Base-by-base conservation (phyloP, 352 stramenopile species). In the Globisporangium ultimum region DNA sequence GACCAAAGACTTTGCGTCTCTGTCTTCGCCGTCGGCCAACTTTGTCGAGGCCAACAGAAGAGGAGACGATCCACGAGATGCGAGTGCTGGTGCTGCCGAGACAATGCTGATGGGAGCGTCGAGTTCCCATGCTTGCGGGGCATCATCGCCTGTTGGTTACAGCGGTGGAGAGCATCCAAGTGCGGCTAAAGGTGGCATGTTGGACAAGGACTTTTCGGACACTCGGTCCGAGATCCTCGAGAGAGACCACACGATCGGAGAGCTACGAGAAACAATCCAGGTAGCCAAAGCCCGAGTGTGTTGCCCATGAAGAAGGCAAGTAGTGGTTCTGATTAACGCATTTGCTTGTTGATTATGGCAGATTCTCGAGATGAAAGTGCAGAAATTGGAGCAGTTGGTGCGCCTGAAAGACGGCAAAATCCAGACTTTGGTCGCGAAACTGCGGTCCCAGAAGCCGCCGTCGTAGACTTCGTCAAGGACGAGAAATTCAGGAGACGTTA, bases 381-480 rank as follows among this genome's bases (percentile, higher is more conserved):
- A 94, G 49, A 98, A 98, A 68, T 76, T 98, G 17, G 94, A 98
- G 76, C 93, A 98, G 71, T 78, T 98, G 21, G 79, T 98, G 15
- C 84, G 91, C 3, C 70, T 98, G 2, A 98, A 98, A 66, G 94
- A 98, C 53, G 80, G 77, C 61, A 98, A 98, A 61, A 98, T 98
- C 58, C 72, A 95, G 66, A 95, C 90, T 34, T 74, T 98, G 3
- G 76, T 88, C 15, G 79, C 82, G n/a, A 93, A 93, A 54, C 45
- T 93, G 48, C 78, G 84, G n/a, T 87, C 80, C 10, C 80, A 90
- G 41, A 90, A 90, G 53, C 74, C 78, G 0, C 70, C 80, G 24
- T 43, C 60, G 46, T 64, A 36, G 28, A 36, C 28, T 6, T 36
- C 28, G 28, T 5, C 4, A 36, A 36, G 28, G 28, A 10, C 28